These are phyloP conservation scores for Poa pratensis DNA, from an alignment of 176 grass and related monocot species.

Conservation along the genomic window DNA sequence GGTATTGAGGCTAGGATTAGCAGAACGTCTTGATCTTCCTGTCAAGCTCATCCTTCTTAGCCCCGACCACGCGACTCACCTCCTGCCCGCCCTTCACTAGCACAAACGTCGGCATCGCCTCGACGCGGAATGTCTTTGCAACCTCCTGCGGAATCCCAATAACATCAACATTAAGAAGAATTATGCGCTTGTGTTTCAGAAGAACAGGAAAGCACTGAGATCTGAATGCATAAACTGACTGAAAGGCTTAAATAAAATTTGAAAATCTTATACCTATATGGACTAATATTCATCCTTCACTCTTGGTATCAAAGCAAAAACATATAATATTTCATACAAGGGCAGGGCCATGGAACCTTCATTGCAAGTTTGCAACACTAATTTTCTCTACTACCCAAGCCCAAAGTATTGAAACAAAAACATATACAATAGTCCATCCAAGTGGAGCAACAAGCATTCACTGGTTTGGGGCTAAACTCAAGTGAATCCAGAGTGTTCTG, in stretches of 20 bases:
- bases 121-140: constrained; percentile 73
- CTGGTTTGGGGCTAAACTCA: not conserved
- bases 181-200: not conserved
- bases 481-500: not conserved
- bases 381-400: not conserved
- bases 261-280: not conserved
- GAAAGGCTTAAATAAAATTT: not conserved
- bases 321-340: not conserved
- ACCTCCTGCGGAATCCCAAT: constrained; percentile 64
- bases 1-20: constrained; percentile 27
- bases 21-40: constrained; percentile 66
- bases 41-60: constrained; percentile 88
- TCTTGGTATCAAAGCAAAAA: too few relatives aligned
- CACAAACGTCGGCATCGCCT: constrained; percentile 87
- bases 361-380: not conserved
- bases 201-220: not conserved
- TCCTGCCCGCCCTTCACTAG: constrained; percentile 70
- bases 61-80: constrained; percentile 75
- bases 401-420: not conserved
- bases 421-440: not conserved
- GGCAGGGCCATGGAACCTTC: not conserved
- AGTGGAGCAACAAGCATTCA: not conserved
- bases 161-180: not conserved
- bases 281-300: not conserved
- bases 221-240: not conserved